These are phyloP conservation scores for Clavulina sp. DNA, from an alignment of 768 basidiomycete species.

Conservation along the genomic window DNA sequence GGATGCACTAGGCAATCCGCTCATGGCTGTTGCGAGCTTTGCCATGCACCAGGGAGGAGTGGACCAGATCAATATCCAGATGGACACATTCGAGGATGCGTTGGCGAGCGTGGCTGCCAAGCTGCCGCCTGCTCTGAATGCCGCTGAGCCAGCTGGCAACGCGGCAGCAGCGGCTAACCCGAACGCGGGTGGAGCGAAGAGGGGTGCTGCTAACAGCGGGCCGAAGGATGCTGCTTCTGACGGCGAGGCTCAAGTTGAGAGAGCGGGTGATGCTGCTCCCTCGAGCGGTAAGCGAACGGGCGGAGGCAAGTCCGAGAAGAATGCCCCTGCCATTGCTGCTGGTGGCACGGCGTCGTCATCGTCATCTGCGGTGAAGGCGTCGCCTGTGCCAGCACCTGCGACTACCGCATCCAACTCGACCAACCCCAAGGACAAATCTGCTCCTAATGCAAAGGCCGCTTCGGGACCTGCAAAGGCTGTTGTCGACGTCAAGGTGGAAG, in stretches of 20 bases:
- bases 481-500: constrained; percentile 22
- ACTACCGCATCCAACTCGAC: constrained; percentile 9
- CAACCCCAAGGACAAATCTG: constrained; percentile 15
- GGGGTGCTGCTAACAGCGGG: not conserved
- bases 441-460: constrained; percentile 42
- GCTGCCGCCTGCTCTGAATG: constrained; percentile 19
- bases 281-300: not conserved
- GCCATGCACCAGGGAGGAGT: constrained; percentile 82
- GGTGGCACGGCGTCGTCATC: too few relatives aligned
- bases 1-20: constrained; percentile 37
- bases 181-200: not conserved
- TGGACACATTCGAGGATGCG: constrained; percentile 70
- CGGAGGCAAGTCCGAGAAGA: not conserved
- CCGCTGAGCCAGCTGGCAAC: not conserved
- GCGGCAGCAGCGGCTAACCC: not conserved
- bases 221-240: not conserved
- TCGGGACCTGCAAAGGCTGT: constrained; percentile 37
- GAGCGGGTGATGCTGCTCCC: not conserved
- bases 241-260: not conserved
- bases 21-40: constrained; percentile 46
- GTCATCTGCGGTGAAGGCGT: too few relatives aligned
- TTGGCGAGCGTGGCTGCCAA: constrained; percentile 38
- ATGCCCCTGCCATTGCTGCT: constrained; percentile 8
- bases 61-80: constrained; percentile 71
- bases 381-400: too few relatives aligned